These are phyloP conservation scores for Nitzschia sp. DNA, from an alignment of 108 stramenopile genomes.

Conservation along the genomic window DNA sequence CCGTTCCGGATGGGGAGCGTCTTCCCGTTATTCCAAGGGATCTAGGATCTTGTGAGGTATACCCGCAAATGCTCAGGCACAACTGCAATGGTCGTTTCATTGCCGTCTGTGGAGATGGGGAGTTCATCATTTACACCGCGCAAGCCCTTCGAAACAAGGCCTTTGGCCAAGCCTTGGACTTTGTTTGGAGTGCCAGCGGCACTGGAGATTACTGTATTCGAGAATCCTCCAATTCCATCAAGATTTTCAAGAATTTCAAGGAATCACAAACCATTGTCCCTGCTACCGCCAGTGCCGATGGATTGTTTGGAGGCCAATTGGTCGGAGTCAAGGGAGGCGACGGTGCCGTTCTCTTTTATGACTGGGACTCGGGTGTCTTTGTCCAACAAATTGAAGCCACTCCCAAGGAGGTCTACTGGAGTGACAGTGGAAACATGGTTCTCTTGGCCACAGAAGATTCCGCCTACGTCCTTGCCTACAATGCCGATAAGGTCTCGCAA, in stretches of 20 bases:
- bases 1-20: conserved; percentile 83
- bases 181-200: conserved; percentile 94
- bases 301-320: conserved; percentile 91
- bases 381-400: conserved; percentile 94
- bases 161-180: conserved; percentile 96
- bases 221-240: conserved; percentile 88
- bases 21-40: conserved; percentile 82
- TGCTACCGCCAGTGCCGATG: conserved; percentile 91
- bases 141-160: conserved; percentile 97
- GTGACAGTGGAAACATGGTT: conserved; percentile 91
- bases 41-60: conserved; percentile 94
- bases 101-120: conserved; percentile 98
- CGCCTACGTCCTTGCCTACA: conserved; percentile 89
- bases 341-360: conserved; percentile 91
- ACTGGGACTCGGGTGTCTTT: conserved; percentile 94
- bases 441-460: conserved; percentile 89
- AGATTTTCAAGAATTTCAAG: conserved; percentile 96
- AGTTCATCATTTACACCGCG: conserved; percentile 99
- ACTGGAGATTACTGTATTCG: conserved; percentile 98
- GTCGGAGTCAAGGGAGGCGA: conserved; percentile 93
- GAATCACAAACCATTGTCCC: conserved; percentile 80
- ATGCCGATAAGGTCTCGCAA: conserved; percentile 76
- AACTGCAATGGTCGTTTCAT: conserved; percentile 99
- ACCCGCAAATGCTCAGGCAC: conserved; percentile 92
- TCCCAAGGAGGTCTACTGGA: conserved; percentile 95